phyloP scores from a whole-genome alignment of 1,284 basidiomycete species.

The Fomitopsis palustris region DNA sequence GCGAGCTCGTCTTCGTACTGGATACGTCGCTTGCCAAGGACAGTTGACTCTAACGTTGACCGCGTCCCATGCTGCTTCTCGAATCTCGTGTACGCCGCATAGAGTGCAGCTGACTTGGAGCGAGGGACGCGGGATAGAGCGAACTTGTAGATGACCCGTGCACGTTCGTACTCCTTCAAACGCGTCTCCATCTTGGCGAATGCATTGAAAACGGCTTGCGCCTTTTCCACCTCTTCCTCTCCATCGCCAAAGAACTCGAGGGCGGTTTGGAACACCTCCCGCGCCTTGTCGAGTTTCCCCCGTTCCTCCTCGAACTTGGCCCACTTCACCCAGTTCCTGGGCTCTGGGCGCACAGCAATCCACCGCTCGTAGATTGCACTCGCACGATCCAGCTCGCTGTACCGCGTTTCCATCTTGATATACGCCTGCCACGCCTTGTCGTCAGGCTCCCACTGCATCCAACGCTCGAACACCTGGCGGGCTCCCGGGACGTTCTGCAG shows the following conservation, averaged over 20 bases:
- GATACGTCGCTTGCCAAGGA: constrained; percentile 93
- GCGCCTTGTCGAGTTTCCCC: constrained; percentile 80
- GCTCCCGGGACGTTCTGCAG: constrained; percentile 95
- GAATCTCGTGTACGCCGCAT: constrained; percentile 92
- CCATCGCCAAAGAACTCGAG: constrained; percentile 97
- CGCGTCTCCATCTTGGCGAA: constrained; percentile 99
- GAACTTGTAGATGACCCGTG: constrained; percentile 98
- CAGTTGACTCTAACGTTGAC: constrained; percentile 87
- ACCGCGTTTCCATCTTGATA: constrained; percentile 95
- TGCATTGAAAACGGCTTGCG: constrained; percentile 92
- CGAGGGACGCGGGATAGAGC: constrained; percentile 88
- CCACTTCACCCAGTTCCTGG: constrained; percentile 96
- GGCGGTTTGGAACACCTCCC: constrained; percentile 96
- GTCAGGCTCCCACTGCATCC: constrained; percentile 99
- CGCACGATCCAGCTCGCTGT: constrained; percentile 88
- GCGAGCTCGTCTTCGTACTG: constrained; percentile 95
- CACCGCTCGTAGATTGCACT: constrained; percentile 94
- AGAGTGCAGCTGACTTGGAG: constrained; percentile 83
- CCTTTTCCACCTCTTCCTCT: constrained; percentile 95
- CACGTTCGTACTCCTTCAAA: constrained; percentile 94
- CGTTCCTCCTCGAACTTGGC: constrained; percentile 98
- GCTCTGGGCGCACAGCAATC: constrained; percentile 91
- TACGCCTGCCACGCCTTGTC: constrained; percentile 99
- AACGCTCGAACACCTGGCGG: constrained; percentile 96
- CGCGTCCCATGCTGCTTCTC: constrained; percentile 97